A percentile compares a stretch with the other conserved stretches of the same genome.
Conservation (phyloP, 306 rosid genomes). For the Crataegus laevigata region DNA sequence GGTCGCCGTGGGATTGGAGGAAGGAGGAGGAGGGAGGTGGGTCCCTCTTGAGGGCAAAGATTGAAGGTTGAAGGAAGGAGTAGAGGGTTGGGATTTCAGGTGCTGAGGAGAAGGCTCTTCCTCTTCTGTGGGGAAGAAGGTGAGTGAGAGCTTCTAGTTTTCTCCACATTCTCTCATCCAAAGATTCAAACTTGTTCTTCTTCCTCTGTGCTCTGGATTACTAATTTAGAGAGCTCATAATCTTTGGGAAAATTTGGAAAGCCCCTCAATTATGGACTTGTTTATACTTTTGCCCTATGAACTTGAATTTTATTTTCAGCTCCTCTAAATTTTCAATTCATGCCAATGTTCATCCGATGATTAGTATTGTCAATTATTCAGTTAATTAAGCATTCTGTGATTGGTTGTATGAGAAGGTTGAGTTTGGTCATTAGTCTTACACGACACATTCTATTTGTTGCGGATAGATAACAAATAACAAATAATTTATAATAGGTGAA, state of each 20-base stretch:
- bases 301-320: neutral
- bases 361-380: no score
- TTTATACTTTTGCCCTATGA: no score
- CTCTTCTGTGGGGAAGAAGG: slow-evolving; percentile 29
- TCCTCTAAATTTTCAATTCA: neutral
- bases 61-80: slow-evolving; percentile 84
- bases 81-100: slow-evolving; percentile 56
- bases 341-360: no score
- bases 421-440: no score
- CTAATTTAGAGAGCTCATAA: neutral
- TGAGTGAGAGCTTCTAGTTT: slow-evolving; percentile 13
- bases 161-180: slow-evolving; percentile 35
- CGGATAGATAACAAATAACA: no score
- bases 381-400: no score
- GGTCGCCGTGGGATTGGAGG: slow-evolving; percentile 11
- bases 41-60: slow-evolving; percentile 45
- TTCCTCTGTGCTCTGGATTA: neutral
- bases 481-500: no score
- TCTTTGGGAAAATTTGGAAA: neutral
- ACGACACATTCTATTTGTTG: no score
- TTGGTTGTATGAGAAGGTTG: no score
- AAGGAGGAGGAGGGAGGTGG: slow-evolving; percentile 21
- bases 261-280: no score
- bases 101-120: slow-evolving; percentile 42
- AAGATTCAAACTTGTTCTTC: neutral